Percentiles rank a stretch among this genome's conserved stretches.
These are phyloP conservation scores for Citrus medica DNA, from an alignment of 345 rosid species.

Conservation along the genomic window DNA sequence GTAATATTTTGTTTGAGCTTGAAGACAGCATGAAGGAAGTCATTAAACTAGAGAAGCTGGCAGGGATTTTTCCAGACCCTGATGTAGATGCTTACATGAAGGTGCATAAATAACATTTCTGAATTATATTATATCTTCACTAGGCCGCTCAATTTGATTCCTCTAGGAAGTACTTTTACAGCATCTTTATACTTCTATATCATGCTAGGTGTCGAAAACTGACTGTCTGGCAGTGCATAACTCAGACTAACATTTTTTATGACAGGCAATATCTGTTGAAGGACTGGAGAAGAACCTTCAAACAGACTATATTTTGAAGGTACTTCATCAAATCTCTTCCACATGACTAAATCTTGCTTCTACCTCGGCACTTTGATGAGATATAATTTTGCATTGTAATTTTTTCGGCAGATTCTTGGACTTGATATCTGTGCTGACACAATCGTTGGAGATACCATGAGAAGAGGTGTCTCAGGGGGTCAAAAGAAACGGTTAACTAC, in stretches of 20 bases:
- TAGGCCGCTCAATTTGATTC: background rate
- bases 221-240: background rate
- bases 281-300: conserved; percentile 33
- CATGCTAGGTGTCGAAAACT: no score
- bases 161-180: background rate
- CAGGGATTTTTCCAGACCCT: conserved; percentile 31
- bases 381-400: no score
- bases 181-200: background rate
- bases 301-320: conserved; percentile 44
- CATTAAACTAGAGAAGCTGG: conserved; percentile 28
- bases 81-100: conserved; percentile 42
- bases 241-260: background rate
- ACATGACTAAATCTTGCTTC: no score
- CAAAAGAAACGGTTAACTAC: conserved; percentile 41
- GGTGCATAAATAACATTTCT: conserved; percentile 9
- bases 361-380: no score
- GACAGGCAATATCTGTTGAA: conserved; percentile 35
- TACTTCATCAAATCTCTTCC: background rate
- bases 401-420: conserved; percentile 32
- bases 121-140: background rate
- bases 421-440: conserved; percentile 39
- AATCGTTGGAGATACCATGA: conserved; percentile 36
- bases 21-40: conserved; percentile 25
- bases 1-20: background rate
- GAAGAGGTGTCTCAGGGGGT: conserved; percentile 42